A percentile compares a stretch with the other conserved stretches of the same genome.
Conservation (phyloP, 495 filamentous ascomycete genomes). For the Aspergillus indologenus region DNA sequence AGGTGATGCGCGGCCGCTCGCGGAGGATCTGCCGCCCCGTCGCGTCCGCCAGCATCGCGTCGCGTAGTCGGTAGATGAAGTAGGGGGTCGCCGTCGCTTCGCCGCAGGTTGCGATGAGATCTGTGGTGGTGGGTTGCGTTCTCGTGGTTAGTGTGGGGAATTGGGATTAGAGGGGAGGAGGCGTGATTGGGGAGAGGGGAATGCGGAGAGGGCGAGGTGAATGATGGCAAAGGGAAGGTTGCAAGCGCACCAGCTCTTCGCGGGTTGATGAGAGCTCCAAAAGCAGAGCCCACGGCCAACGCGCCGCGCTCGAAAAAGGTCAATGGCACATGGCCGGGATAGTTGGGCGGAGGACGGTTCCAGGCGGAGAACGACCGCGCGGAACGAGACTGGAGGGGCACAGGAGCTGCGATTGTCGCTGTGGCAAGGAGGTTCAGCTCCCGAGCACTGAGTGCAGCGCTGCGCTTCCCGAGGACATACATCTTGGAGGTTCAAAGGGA, state of each 20-base stretch:
- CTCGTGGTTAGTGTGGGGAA: background rate
- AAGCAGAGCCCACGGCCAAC: conserved; percentile 77
- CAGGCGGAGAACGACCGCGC: conserved; percentile 66
- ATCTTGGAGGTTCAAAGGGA: conserved; percentile 21
- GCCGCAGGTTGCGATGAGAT: conserved; percentile 89
- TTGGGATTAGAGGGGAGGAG: background rate
- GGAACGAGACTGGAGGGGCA: conserved; percentile 8
- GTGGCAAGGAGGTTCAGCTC: conserved; percentile 12
- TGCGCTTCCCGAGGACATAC: conserved; percentile 30
- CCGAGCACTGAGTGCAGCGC: conserved; percentile 20
- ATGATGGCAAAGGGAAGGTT: background rate
- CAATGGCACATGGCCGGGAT: conserved; percentile 90
- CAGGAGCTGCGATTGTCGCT: conserved; percentile 2
- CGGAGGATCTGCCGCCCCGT: conserved; percentile 90
- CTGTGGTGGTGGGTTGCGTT: conserved; percentile 37
- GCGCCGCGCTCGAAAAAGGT: conserved; percentile 69
- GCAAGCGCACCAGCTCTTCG: conserved; percentile 61
- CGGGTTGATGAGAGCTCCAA: conserved; percentile 76
- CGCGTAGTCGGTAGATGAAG: conserved; percentile 88
- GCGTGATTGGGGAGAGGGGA: background rate
- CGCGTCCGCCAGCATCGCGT: conserved; percentile 79
- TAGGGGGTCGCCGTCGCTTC: conserved; percentile 93
- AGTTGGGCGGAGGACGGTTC: conserved; percentile 68
- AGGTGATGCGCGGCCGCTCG: conserved; percentile 85
- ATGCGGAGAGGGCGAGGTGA: conserved; percentile 3